Evolutionary conservation across 2,329 filamentous ascomycete species (phyloP).

Genomic region (Didymella sp.): DNA sequence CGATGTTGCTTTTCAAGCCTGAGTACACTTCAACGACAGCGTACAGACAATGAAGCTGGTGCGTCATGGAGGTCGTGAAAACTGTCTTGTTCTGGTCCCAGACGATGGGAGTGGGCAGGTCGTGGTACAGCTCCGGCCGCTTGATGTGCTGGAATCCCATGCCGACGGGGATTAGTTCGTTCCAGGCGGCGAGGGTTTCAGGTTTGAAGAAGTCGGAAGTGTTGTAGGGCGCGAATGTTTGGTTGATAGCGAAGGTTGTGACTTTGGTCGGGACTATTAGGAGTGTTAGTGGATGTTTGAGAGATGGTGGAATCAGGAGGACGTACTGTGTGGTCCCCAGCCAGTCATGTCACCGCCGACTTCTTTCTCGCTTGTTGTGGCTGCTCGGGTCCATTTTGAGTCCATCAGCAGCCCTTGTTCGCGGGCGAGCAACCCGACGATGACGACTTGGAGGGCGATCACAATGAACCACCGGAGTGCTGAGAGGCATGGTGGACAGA

Average conservation of each 20-base stretch:
- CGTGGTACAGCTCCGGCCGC: slow-evolving; percentile 38
- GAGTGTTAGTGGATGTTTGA: slow-evolving; percentile 3
- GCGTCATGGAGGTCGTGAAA: slow-evolving; percentile 46
- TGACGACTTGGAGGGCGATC: slow-evolving; percentile 40
- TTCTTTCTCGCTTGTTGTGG: slow-evolving; percentile 37
- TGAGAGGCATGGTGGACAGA: slow-evolving; percentile 21
- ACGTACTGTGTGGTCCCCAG: slow-evolving; percentile 43
- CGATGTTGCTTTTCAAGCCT: slow-evolving; percentile 33
- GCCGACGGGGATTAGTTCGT: slow-evolving; percentile 39
- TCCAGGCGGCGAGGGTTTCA: slow-evolving; percentile 42
- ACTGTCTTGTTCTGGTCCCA: slow-evolving; percentile 43
- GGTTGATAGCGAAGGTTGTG: slow-evolving; percentile 44
- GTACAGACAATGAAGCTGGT: slow-evolving; percentile 46
- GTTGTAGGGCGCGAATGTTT: slow-evolving; percentile 46
- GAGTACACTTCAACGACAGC: slow-evolving; percentile 44
- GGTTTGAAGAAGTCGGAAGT: slow-evolving; percentile 48
- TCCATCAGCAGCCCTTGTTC: slow-evolving; percentile 40
- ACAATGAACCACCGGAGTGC: slow-evolving; percentile 41
- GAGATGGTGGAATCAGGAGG: neutral
- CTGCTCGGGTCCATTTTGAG: slow-evolving; percentile 26
- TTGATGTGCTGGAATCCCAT: slow-evolving; percentile 47
- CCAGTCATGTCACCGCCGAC: slow-evolving; percentile 46
- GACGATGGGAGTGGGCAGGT: slow-evolving; percentile 44
- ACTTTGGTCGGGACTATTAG: slow-evolving; percentile 41
- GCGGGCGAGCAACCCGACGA: slow-evolving; percentile 40